Percentiles rank a stretch among this genome's conserved stretches.
Conservation (phyloP, 2,329 filamentous ascomycete genomes). For the Cladosporium sp. region DNA sequence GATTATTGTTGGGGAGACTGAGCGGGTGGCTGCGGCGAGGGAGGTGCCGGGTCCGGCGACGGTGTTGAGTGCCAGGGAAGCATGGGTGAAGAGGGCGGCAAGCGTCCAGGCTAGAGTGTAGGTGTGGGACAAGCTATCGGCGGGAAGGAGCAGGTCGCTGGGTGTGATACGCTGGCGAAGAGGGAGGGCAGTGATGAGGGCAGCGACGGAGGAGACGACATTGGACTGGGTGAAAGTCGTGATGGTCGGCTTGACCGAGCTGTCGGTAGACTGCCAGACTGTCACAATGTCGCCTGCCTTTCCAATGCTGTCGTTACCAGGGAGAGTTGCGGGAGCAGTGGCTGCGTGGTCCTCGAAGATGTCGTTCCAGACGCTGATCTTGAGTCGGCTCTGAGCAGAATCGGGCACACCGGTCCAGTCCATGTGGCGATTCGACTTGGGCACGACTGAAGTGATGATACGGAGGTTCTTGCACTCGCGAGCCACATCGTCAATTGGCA, state of each 20-base stretch:
- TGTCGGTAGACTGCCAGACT: slow-evolving; percentile 59
- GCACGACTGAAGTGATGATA: slow-evolving; percentile 86
- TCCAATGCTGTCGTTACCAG: slow-evolving; percentile 53
- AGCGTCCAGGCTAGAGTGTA: slow-evolving; percentile 78
- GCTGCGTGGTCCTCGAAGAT: slow-evolving; percentile 67
- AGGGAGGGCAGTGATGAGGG: slow-evolving; percentile 72
- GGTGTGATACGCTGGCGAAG: slow-evolving; percentile 67
- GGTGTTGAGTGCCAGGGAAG: slow-evolving; percentile 82
- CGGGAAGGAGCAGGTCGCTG: slow-evolving; percentile 78
- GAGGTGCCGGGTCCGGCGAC: slow-evolving; percentile 72
- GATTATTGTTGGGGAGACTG: slow-evolving; percentile 75
- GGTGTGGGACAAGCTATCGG: slow-evolving; percentile 72
- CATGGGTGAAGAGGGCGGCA: slow-evolving; percentile 76
- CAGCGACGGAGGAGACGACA: slow-evolving; percentile 79
- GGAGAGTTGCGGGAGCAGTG: slow-evolving; percentile 59
- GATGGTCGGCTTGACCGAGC: slow-evolving; percentile 53
- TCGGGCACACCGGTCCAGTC: slow-evolving; percentile 90
- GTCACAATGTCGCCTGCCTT: slow-evolving; percentile 52
- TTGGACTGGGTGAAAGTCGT: slow-evolving; percentile 80
- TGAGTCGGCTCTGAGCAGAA: slow-evolving; percentile 68
- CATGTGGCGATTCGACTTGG: slow-evolving; percentile 84
- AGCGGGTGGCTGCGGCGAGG: slow-evolving; percentile 67
- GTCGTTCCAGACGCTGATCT: slow-evolving; percentile 90
- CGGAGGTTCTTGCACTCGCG: slow-evolving; percentile 66
- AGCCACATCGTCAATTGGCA: slow-evolving; percentile 71